These are phyloP conservation scores for Exophiala alcalophila DNA, from an alignment of 2,329 filamentous ascomycete species.

Conservation along the genomic window DNA sequence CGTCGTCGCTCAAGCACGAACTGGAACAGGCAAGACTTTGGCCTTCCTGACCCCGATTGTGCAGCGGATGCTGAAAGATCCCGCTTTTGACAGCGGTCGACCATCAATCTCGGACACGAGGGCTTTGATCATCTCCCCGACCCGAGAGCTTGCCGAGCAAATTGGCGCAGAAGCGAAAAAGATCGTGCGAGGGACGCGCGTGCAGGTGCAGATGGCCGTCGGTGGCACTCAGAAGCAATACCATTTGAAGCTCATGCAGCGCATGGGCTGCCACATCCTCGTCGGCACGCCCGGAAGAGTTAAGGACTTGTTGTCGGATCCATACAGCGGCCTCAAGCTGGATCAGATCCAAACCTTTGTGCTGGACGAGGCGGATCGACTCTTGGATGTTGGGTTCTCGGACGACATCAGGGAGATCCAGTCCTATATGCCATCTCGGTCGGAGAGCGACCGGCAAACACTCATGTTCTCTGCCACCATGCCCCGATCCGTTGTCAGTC, in stretches of 20 bases:
- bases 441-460: constrained; percentile 68
- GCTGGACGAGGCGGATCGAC: constrained; percentile 62
- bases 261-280: constrained; percentile 48
- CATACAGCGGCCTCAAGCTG: constrained; percentile 44
- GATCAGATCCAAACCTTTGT: constrained; percentile 50
- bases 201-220: constrained; percentile 75
- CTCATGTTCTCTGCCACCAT: constrained; percentile 96
- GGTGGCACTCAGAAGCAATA: constrained; percentile 77
- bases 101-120: constrained; percentile 20
- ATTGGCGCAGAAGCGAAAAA: constrained; percentile 49
- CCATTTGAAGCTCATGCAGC: constrained; percentile 66
- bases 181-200: constrained; percentile 61
- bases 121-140: constrained; percentile 42
- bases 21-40: constrained; percentile 51
- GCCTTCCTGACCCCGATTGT: constrained; percentile 50
- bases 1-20: constrained; percentile 57
- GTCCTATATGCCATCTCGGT: constrained; percentile 50
- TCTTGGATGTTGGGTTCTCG: constrained; percentile 62
- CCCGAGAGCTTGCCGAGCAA: constrained; percentile 50
- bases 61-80: constrained; percentile 43
- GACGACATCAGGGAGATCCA: constrained; percentile 53
- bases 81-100: constrained; percentile 33
- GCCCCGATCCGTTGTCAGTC: constrained; percentile 72
- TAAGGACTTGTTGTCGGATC: constrained; percentile 47
- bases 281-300: constrained; percentile 50